A percentile compares a stretch with the other conserved stretches of the same genome.
These are phyloP conservation scores for Polysphondylium violaceum DNA, from an alignment of 78 protist genomes.

Conservation along the genomic window DNA sequence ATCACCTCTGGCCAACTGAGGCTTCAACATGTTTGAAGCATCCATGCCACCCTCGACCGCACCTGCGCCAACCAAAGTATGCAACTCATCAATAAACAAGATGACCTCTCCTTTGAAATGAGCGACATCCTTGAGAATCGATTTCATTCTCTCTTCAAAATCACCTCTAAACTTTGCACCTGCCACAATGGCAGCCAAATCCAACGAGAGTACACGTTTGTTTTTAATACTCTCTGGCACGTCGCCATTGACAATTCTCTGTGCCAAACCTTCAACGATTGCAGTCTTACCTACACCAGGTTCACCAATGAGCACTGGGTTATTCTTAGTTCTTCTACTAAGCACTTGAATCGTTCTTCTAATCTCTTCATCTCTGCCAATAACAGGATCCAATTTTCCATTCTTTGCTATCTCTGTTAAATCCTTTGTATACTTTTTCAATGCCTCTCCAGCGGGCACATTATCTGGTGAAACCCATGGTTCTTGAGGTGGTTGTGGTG, in stretches of 20 bases:
- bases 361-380: slow-evolving; percentile 98
- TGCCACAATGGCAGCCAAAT: slow-evolving; percentile 98
- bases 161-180: slow-evolving; percentile 99
- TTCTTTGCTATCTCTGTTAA: slow-evolving; percentile 55
- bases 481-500: slow-evolving; percentile 15
- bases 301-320: slow-evolving; percentile 98
- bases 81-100: slow-evolving; percentile 99
- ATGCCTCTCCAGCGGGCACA: slow-evolving; percentile 79
- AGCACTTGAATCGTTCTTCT: slow-evolving; percentile 90
- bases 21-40: slow-evolving; percentile 99
- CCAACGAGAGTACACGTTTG: slow-evolving; percentile 92
- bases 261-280: slow-evolving; percentile 99
- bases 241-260: slow-evolving; percentile 96
- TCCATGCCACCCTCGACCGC: slow-evolving; percentile 98
- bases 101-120: slow-evolving; percentile 91
- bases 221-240: slow-evolving; percentile 95
- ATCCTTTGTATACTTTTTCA: slow-evolving; percentile 77
- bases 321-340: slow-evolving; percentile 96
- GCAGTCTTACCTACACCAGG: slow-evolving; percentile 97
- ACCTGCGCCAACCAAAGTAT: slow-evolving; percentile 98
- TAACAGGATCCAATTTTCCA: slow-evolving; percentile 99
- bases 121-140: slow-evolving; percentile 93
- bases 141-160: slow-evolving; percentile 99
- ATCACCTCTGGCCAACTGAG: slow-evolving; percentile 99
- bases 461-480: slow-evolving; percentile 64